Conservation (phyloP, 352 stramenopile species). For the Thalassiosira hispida region DNA sequence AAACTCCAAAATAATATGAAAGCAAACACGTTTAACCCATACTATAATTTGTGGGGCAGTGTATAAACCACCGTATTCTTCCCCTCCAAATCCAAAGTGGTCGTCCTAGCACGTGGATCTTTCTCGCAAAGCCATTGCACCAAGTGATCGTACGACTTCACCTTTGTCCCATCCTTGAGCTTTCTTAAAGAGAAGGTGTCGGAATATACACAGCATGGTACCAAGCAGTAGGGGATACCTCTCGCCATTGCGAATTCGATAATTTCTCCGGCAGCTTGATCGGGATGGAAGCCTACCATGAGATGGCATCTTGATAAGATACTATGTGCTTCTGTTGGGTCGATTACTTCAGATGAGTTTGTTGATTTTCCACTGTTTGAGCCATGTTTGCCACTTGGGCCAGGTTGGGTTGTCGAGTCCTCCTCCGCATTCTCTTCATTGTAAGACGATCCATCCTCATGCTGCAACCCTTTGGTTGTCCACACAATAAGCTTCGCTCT, state of each 20-base stretch:
- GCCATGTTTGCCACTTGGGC: too few species aligned
- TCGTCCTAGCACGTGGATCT: slow-evolving; percentile 34
- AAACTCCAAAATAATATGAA: too few species aligned
- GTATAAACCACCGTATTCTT: slow-evolving; percentile 62
- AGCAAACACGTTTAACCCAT: too few species aligned
- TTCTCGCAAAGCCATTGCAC: slow-evolving; percentile 49
- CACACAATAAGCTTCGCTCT: slow-evolving; percentile 38
- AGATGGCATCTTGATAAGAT: slow-evolving; percentile 36
- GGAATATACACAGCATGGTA: slow-evolving; percentile 49
- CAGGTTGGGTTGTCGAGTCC: neutral
- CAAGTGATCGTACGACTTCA: slow-evolving; percentile 46
- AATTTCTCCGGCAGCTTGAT: slow-evolving; percentile 54
- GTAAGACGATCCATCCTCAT: slow-evolving; percentile 38
- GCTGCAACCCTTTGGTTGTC: slow-evolving; percentile 46
- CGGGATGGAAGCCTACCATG: slow-evolving; percentile 47
- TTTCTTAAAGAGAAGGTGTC: slow-evolving; percentile 31
- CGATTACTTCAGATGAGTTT: slow-evolving; percentile 5
- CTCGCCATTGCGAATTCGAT: slow-evolving; percentile 31
- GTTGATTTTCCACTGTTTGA: neutral
- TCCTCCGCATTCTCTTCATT: slow-evolving; percentile 13
- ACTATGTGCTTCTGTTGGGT: slow-evolving; percentile 5
- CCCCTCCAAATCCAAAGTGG: slow-evolving; percentile 50
- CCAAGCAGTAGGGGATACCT: slow-evolving; percentile 39
- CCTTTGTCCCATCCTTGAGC: slow-evolving; percentile 33
- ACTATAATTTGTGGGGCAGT: slow-evolving; percentile 9